These are phyloP conservation scores for Nakazawaea molendinolei DNA, from an alignment of 805 yeast genomes.

Conservation along the genomic window DNA sequence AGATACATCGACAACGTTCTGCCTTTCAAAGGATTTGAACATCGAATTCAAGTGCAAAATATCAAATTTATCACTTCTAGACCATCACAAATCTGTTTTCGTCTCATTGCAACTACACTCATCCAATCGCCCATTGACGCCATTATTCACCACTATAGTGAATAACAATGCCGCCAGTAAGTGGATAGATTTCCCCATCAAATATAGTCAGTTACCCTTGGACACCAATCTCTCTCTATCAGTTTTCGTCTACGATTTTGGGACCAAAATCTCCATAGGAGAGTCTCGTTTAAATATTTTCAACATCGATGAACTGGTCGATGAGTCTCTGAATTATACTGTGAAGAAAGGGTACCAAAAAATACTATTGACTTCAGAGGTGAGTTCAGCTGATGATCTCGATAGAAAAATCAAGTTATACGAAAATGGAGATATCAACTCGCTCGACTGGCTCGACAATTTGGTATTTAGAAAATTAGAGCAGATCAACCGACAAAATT, in stretches of 20 bases:
- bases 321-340: slow-evolving; percentile 32
- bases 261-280: slow-evolving; percentile 47
- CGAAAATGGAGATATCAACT: slow-evolving; percentile 59
- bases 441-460: slow-evolving; percentile 70
- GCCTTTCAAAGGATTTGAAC: slow-evolving; percentile 49
- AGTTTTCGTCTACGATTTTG: slow-evolving; percentile 61
- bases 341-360: slow-evolving; percentile 70
- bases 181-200: slow-evolving; percentile 68
- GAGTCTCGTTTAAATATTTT: slow-evolving; percentile 54
- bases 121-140: slow-evolving; percentile 35
- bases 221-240: slow-evolving; percentile 53
- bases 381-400: slow-evolving; percentile 25
- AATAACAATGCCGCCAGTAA: slow-evolving; percentile 23
- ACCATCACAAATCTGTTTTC: slow-evolving; percentile 5
- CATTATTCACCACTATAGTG: slow-evolving; percentile 37
- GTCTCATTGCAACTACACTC: slow-evolving; percentile 24
- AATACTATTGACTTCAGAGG: slow-evolving; percentile 33
- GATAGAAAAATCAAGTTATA: slow-evolving; percentile 53
- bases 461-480: slow-evolving; percentile 52
- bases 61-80: slow-evolving; percentile 10
- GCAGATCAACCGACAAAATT: slow-evolving; percentile 20
- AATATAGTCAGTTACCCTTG: slow-evolving; percentile 62
- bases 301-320: slow-evolving; percentile 27
- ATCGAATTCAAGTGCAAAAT: slow-evolving; percentile 43
- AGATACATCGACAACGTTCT: slow-evolving; percentile 35